Conservation (phyloP, 139 green algal species). For the Zygnema circumcarinatum region DNA sequence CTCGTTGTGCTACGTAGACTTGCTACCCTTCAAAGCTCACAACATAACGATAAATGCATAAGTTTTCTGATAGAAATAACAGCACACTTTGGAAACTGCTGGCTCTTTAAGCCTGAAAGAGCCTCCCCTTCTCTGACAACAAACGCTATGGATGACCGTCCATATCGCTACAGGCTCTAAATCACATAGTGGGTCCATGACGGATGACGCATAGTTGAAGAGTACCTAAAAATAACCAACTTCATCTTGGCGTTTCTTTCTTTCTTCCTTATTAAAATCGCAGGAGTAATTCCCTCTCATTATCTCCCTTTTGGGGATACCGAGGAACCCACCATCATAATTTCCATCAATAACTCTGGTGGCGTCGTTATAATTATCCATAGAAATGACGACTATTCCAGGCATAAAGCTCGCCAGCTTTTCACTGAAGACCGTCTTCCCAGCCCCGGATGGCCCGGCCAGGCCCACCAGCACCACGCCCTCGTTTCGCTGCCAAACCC, state of each 20-base stretch:
- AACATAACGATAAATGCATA: too few relatives aligned
- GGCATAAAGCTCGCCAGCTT: conserved; percentile 89
- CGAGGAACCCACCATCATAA: conserved; percentile 86
- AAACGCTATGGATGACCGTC: too few relatives aligned
- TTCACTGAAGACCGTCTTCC: conserved; percentile 95
- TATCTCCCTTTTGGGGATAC: too few relatives aligned
- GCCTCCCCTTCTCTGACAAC: too few relatives aligned
- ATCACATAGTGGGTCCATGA: not conserved
- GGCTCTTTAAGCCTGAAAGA: too few relatives aligned
- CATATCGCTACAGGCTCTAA: too few relatives aligned
- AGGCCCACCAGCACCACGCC: conserved; percentile 74
- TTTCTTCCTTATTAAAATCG: not conserved
- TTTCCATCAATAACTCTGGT: conserved; percentile 86
- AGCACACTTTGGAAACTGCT: too few relatives aligned
- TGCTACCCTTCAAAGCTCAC: too few relatives aligned
- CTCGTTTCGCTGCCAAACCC: conserved; percentile 42
- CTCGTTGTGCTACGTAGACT: too few relatives aligned
- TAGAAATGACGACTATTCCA: conserved; percentile 81
- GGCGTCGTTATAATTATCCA: conserved; percentile 99
- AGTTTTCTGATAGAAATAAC: too few relatives aligned
- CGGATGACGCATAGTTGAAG: not conserved
- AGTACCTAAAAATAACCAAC: not conserved
- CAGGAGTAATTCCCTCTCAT: too few relatives aligned
- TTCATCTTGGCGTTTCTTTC: not conserved
- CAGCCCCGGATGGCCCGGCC: conserved; percentile 87